Percentiles rank a stretch among this genome's conserved stretches.
Evolutionary conservation across 192 early-diverging fungal species (phyloP).

Genomic region (Mycoemilia scoparia): DNA sequence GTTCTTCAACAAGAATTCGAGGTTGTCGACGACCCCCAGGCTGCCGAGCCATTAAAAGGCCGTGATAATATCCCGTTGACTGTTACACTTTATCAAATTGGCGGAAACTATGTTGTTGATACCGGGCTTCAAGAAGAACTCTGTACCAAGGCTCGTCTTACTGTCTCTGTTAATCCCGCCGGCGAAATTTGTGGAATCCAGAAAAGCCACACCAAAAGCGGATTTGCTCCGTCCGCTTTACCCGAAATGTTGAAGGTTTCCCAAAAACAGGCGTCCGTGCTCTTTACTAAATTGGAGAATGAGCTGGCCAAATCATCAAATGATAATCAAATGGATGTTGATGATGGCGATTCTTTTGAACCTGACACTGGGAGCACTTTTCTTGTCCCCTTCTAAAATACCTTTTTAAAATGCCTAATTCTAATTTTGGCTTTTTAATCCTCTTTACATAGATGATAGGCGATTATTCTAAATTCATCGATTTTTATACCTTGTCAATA

Average conservation of each 20-base stretch:
- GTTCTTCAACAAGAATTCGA: constrained; percentile 75
- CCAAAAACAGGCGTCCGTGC: constrained; percentile 12
- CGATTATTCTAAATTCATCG: too few relatives aligned
- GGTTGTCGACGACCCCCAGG: constrained; percentile 76
- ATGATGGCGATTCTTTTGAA: too few relatives aligned
- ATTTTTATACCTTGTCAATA: too few relatives aligned
- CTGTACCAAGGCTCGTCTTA: constrained; percentile 59
- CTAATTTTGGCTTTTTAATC: too few relatives aligned
- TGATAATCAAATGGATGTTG: constrained; percentile 3
- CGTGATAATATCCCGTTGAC: constrained; percentile 60
- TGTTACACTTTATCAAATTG: constrained; percentile 79
- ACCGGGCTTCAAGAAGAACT: constrained; percentile 78
- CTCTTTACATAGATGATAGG: too few relatives aligned
- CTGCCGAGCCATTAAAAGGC: constrained; percentile 58
- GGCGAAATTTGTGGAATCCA: constrained; percentile 76
- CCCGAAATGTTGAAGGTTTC: constrained; percentile 20
- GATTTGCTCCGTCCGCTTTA: constrained; percentile 21
- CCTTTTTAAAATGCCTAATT: too few relatives aligned
- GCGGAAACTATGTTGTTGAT: constrained; percentile 66
- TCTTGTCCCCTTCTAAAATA: constrained; percentile 16
- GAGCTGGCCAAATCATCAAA: constrained; percentile 4
- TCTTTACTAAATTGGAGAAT: constrained; percentile 8
- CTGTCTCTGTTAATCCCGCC: constrained; percentile 60
- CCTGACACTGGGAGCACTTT: constrained; percentile 26
- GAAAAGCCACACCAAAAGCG: constrained; percentile 38